These are phyloP conservation scores for Chloridella minuta DNA, from an alignment of 352 stramenopile genomes.

Conservation along the genomic window DNA sequence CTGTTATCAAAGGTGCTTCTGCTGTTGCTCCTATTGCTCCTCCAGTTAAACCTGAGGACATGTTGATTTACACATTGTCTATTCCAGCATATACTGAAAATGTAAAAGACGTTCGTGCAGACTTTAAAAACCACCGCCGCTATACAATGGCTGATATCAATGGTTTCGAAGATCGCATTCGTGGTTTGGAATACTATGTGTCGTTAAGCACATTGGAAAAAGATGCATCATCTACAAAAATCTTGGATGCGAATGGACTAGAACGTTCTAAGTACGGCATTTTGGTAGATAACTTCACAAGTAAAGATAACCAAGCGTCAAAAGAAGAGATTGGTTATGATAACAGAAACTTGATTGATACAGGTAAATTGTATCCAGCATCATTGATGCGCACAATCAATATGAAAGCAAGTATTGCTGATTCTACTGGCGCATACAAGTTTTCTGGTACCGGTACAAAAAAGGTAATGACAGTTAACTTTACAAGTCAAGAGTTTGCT, in stretches of 20 bases:
- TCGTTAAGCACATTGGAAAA: slow-evolving; percentile 5
- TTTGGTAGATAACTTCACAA: background rate
- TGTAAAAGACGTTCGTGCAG: background rate
- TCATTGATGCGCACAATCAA: too few species aligned
- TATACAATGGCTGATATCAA: background rate
- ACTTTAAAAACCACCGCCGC: background rate
- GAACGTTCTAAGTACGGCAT: background rate
- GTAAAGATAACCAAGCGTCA: too few species aligned
- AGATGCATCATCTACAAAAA: background rate
- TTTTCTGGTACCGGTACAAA: too few species aligned
- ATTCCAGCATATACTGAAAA: background rate
- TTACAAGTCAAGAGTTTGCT: too few species aligned
- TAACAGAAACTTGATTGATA: too few species aligned
- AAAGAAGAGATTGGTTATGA: too few species aligned
- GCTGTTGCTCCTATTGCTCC: background rate
- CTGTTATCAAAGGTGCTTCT: background rate
- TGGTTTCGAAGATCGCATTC: background rate
- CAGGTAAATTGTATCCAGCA: too few species aligned
- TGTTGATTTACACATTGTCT: background rate
- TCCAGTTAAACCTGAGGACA: background rate
- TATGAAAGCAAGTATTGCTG: too few species aligned
- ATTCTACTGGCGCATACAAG: too few species aligned
- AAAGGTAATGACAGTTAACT: too few species aligned
- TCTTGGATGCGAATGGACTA: background rate
- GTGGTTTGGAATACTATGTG: slow-evolving; percentile 5